Percentiles rank a stretch among this genome's conserved stretches.
phyloP scores from a whole-genome alignment of 2,329 filamentous ascomycete species.

The Dactylella cylindrospora region DNA sequence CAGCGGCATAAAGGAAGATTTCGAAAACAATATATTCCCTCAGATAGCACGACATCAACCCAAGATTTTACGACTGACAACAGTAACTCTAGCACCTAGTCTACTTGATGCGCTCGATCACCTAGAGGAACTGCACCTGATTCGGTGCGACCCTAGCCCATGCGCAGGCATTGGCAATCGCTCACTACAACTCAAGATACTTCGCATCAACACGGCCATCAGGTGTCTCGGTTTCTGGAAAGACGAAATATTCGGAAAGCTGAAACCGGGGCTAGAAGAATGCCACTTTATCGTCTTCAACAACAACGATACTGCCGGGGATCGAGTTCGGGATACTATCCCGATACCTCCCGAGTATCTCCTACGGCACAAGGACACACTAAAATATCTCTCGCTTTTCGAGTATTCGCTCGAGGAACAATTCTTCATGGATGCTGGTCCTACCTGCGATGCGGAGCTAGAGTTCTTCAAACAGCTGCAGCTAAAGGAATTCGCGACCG shows the following conservation, averaged over 20 bases:
- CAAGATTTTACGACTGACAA: constrained; percentile 6
- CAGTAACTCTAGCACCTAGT: not conserved
- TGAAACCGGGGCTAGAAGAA: constrained; percentile 14
- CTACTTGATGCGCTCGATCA: constrained; percentile 1
- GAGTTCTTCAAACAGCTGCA: constrained; percentile 5
- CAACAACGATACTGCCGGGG: not conserved
- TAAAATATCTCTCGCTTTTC: constrained; percentile 17
- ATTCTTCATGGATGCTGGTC: constrained; percentile 5
- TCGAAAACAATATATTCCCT: not conserved
- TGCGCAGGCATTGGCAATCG: not conserved
- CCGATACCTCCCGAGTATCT: constrained; percentile 7
- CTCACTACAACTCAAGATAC: constrained; percentile 4
- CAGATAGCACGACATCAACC: not conserved
- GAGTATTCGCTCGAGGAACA: constrained; percentile 1
- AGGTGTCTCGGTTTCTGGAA: not conserved
- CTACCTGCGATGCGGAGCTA: constrained; percentile 11
- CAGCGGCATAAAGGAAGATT: not conserved
- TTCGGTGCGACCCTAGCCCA: not conserved
- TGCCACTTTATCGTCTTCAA: constrained; percentile 15
- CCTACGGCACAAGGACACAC: constrained; percentile 5
- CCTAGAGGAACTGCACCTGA: constrained; percentile 16
- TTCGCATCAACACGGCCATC: constrained; percentile 9
- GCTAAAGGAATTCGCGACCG: constrained; percentile 15
- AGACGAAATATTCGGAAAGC: constrained; percentile 6
- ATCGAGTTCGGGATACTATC: constrained; percentile 11